These are phyloP conservation scores for Lupinus albus DNA, from an alignment of 306 rosid genomes.

Conservation along the genomic window DNA sequence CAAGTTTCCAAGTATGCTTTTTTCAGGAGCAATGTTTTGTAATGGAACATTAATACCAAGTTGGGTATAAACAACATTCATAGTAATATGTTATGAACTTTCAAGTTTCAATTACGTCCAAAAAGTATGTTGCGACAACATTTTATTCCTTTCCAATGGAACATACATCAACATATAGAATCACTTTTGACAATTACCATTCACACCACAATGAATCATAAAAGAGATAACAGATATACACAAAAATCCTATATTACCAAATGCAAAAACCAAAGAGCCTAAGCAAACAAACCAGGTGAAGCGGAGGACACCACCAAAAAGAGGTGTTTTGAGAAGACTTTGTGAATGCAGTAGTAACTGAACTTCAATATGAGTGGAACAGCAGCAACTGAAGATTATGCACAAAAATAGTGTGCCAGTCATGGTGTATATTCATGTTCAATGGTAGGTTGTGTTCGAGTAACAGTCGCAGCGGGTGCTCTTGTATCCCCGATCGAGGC, in stretches of 20 bases:
- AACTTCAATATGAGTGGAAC: slow-evolving; percentile 41
- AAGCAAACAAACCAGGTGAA: slow-evolving; percentile 36
- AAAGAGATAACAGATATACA: slow-evolving; percentile 56
- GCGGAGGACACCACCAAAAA: slow-evolving; percentile 44
- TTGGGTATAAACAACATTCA: background rate
- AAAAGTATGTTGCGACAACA: slow-evolving; percentile 24
- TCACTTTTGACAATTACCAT: slow-evolving; percentile 52
- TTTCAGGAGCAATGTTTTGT: background rate
- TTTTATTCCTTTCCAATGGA: slow-evolving; percentile 51
- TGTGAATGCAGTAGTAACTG: slow-evolving; percentile 43
- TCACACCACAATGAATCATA: slow-evolving; percentile 65
- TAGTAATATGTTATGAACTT: background rate
- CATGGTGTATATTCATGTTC: slow-evolving; percentile 81
- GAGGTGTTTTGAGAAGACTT: slow-evolving; percentile 46
- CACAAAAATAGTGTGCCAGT: slow-evolving; percentile 50
- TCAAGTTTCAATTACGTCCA: background rate
- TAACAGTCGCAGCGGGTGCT: slow-evolving; percentile 76
- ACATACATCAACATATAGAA: slow-evolving; percentile 47
- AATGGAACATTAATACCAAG: background rate
- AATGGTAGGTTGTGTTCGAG: slow-evolving; percentile 77
- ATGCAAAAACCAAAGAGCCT: slow-evolving; percentile 56
- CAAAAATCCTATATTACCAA: slow-evolving; percentile 63
- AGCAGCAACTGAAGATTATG: slow-evolving; percentile 43
- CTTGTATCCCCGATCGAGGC: slow-evolving; percentile 60
- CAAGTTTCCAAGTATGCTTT: background rate